Evolutionary conservation across 805 yeast species (phyloP), one percentile per base, ranked within the genome.

Genomic region (Kluyveromyces starmeri): DNA sequence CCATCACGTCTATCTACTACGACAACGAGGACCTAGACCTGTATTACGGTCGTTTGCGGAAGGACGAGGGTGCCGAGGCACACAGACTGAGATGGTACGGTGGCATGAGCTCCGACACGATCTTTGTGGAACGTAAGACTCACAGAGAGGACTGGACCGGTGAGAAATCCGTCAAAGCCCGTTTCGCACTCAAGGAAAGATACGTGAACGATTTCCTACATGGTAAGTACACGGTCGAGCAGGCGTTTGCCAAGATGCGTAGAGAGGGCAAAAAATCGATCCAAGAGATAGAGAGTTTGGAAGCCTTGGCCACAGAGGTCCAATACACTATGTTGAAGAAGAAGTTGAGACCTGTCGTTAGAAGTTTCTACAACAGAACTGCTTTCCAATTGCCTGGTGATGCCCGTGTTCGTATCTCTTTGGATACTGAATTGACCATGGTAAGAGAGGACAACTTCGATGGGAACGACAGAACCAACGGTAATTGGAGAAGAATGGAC

Each of bases 141-240:
- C 98, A 92, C 57, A 75, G 98, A 61, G 98, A 92, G 61, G 99
- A 92, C 66, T 89, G 98, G 98, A 92, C 99, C 3, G 99, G 99
- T 48, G 98, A 92, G 60, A 89, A 89, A 62, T 84, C 96, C n/a
- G 98, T 92, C 45, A 92, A 92, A 63, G 97, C 97, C 4, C 74
- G 98, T 58, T 92, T 92, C 62, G 78, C 89, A 14, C 64, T 92
- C 46, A 92, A 88, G 59, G 98, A 92, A 58, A 84, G 81, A 58
- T 73, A 85, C 53, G 86, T 89, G 33, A 92, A 92, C 55, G 75
- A 76, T 33, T 92, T 85, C 58, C 58, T 89, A 64, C 62, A 65
- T 22, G 99, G 98, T 46, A 75, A 74, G 33, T 86, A 72, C 55
- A 83, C 96, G 15, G 95, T 88, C 8, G 71, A 74, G 28, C 92